Base-by-base conservation (phyloP, 1,284 basidiomycete genomes). In the Porodaedalea pini region DNA sequence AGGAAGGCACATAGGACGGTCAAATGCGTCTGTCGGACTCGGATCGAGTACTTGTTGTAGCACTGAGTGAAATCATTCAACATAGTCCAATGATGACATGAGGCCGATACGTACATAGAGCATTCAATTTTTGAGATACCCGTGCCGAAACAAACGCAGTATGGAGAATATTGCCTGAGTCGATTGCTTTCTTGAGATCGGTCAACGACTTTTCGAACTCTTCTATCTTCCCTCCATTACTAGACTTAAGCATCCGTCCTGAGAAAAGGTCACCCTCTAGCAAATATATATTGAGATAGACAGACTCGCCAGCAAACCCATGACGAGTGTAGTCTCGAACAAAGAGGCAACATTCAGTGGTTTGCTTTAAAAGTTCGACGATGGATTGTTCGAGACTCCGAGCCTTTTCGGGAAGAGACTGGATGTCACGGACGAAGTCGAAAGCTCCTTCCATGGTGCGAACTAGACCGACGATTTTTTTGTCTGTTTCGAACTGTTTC, bases 1-100 rank as follows among this genome's bases (percentile, higher is more conserved):
- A 39, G 32, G 32, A 15, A 57, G 49, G 49, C 55, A 57, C 8
- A 36, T 2, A 10, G 55, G 37, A 11, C 55, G 23, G 15, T 37
- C 34, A 11, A 31, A 37, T 3, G 27, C 27, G 36, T 57, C 34
- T 47, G 51, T 57, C n/a, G 8, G 13, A 19, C 27, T 41, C 6
- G 49, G 47, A 19, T 49, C 27, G 8, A 49, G 21, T n/a, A 15
- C 27, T 11, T 49, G 21, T 23, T 25, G 19, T 27, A 49, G 27
- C 6, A 49, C 47, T 49, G 27, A 49, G 19, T 6, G 6, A 43
- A n/a, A 37, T n/a, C n/a, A n/a, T n/a, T n/a, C n/a, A n/a, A n/a
- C n/a, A n/a, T n/a, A n/a, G n/a, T n/a, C n/a, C n/a, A n/a, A n/a
- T n/a, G n/a, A n/a, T n/a, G n/a, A n/a, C n/a, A n/a, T n/a, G n/a